Percentiles rank a stretch among this genome's conserved stretches.
phyloP scores from a whole-genome alignment of 225 moss, liverwort and hornwort species.

The Antitrichia curtipendula region DNA sequence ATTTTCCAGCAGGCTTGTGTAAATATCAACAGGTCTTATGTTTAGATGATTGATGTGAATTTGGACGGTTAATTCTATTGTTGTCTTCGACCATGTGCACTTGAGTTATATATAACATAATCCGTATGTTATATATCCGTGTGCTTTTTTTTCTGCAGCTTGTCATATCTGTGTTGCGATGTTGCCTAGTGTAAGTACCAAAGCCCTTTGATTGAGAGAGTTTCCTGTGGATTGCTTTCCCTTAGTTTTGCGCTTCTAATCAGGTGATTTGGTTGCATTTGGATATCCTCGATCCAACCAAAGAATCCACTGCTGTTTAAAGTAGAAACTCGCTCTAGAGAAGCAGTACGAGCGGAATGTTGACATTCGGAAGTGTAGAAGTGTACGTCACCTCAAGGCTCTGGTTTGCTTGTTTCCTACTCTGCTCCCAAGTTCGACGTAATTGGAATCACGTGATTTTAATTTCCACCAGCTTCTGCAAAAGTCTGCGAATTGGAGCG shows the following conservation, averaged over 20 bases:
- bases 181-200: neutral
- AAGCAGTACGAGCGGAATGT: too few species aligned
- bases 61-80: neutral
- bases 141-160: neutral
- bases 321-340: neutral
- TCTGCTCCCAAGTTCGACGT: too few species aligned
- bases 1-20: conserved; percentile 20
- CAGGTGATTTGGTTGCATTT: neutral
- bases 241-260: neutral
- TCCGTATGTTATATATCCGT: neutral
- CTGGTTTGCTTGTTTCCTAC: neutral
- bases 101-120: neutral
- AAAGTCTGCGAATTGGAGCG: neutral
- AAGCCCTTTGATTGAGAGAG: neutral
- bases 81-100: neutral
- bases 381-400: neutral
- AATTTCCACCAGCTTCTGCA: neutral
- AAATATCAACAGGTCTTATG: conserved; percentile 20
- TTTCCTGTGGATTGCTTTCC: neutral
- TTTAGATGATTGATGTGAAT: conserved; percentile 20
- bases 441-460: neutral
- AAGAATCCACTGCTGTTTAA: neutral
- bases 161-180: neutral
- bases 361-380: neutral
- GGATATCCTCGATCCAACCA: neutral